These are phyloP conservation scores for Orbilia oligospora DNA, from an alignment of 2,329 filamentous ascomycete genomes.

Conservation along the genomic window DNA sequence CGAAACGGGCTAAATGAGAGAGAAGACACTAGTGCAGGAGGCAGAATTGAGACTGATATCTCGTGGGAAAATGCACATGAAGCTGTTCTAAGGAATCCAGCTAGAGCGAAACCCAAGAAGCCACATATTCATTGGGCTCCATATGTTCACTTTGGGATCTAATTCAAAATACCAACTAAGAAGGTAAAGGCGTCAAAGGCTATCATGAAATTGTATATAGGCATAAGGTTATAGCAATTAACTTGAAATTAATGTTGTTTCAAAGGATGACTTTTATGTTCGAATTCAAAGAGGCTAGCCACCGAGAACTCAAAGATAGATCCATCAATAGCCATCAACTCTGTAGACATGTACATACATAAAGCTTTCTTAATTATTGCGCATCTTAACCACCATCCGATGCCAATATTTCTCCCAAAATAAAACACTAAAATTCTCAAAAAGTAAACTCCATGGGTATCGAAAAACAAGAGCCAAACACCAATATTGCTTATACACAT, in stretches of 20 bases:
- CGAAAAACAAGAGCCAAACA: background rate
- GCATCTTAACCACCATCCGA: background rate
- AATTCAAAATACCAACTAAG: too few relatives aligned
- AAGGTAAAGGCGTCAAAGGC: too few relatives aligned
- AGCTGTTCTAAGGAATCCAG: background rate
- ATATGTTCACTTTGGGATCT: conserved; percentile 37
- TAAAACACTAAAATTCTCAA: background rate
- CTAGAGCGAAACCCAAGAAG: background rate
- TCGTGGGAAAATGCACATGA: background rate
- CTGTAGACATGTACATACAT: too few relatives aligned
- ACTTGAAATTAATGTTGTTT: too few relatives aligned
- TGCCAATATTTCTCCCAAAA: background rate
- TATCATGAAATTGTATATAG: too few relatives aligned
- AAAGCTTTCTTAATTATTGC: too few relatives aligned
- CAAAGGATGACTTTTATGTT: too few relatives aligned
- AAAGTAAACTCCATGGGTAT: background rate
- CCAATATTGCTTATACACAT: too few relatives aligned
- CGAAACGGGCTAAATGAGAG: background rate
- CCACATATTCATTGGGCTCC: conserved; percentile 21
- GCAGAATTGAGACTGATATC: background rate
- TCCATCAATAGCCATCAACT: too few relatives aligned
- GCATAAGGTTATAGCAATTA: too few relatives aligned
- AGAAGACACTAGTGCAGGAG: background rate
- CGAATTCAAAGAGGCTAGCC: too few relatives aligned
- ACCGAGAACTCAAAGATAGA: too few relatives aligned